Percentiles rank a stretch among this genome's conserved stretches.
phyloP scores from a whole-genome alignment of 371 early-diverging fungal species.

The Entomophthora muscae region DNA sequence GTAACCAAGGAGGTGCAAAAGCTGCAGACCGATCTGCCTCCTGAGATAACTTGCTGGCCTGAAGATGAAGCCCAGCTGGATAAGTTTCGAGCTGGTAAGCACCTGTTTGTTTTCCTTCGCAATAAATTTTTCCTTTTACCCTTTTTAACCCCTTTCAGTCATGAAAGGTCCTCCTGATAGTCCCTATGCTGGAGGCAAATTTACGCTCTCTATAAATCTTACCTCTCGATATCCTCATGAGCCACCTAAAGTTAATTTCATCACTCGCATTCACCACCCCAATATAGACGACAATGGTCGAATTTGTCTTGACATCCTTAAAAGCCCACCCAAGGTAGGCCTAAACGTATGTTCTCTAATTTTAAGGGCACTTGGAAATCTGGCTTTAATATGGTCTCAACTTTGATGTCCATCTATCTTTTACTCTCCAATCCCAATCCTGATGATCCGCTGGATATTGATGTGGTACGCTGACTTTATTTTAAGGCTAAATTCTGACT shows the following conservation, averaged over 20 bases:
- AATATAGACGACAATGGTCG: constrained; percentile 98
- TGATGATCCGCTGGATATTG: constrained; percentile 16
- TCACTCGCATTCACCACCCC: constrained; percentile 98
- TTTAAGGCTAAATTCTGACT: background rate
- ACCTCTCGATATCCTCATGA: constrained; percentile 64
- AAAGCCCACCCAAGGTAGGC: constrained; percentile 13
- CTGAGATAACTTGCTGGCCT: constrained; percentile 1
- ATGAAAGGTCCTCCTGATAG: constrained; percentile 8
- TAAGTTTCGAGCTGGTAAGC: background rate
- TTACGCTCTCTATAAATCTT: background rate
- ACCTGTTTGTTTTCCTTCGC: background rate
- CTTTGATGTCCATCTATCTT: constrained; percentile 13
- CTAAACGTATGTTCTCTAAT: background rate
- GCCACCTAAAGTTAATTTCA: constrained; percentile 95
- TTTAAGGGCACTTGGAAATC: constrained; percentile 15
- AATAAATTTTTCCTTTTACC: background rate
- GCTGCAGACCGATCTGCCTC: constrained; percentile 1
- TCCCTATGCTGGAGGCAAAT: constrained; percentile 4
- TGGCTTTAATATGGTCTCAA: constrained; percentile 13
- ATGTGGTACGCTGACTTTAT: constrained; percentile 11
- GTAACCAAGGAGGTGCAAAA: background rate
- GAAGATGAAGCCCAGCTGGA: background rate
- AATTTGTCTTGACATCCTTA: constrained; percentile 62
- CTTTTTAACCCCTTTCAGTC: background rate
- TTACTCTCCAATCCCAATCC: constrained; percentile 17